Percentiles rank a stretch among this genome's conserved stretches.
Conservation (phyloP, 1,139 yeast species). For the Zygosaccharomyces sapae region DNA sequence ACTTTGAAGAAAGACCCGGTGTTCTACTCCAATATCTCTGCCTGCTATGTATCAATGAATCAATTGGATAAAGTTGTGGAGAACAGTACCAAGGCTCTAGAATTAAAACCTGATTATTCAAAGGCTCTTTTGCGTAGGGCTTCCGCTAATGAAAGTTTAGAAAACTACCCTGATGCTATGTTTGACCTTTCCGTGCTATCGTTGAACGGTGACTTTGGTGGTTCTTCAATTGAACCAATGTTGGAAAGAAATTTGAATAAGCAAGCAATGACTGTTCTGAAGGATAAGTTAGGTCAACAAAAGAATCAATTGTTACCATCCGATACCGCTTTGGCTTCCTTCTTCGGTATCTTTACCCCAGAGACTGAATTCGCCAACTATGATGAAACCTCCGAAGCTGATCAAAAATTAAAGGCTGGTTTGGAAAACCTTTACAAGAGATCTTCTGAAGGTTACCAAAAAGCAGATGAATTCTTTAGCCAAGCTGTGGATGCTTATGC, state of each 20-base stretch:
- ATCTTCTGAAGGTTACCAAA: conserved; percentile 67
- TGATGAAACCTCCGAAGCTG: conserved; percentile 52
- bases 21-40: conserved; percentile 90
- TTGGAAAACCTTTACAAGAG: conserved; percentile 58
- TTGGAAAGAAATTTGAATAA: conserved; percentile 84
- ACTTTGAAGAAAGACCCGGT: conserved; percentile 74
- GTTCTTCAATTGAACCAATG: conserved; percentile 70
- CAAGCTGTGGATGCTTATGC: conserved; percentile 61
- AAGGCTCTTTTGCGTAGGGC: conserved; percentile 83
- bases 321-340: conserved; percentile 77
- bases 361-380: conserved; percentile 35
- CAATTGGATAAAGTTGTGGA: conserved; percentile 79
- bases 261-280: conserved; percentile 65
- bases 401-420: conserved; percentile 65
- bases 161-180: conserved; percentile 77
- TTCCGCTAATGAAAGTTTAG: conserved; percentile 79
- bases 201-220: conserved; percentile 71
- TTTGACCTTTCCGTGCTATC: conserved; percentile 86
- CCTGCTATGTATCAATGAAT: conserved; percentile 82
- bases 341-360: conserved; percentile 58
- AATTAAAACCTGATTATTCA: conserved; percentile 80
- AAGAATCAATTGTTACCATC: conserved; percentile 64
- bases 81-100: conserved; percentile 82
- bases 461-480: conserved; percentile 64
- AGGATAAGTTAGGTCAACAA: conserved; percentile 51